Percentiles rank a stretch among this genome's conserved stretches.
Evolutionary conservation across 2,329 filamentous ascomycete species (phyloP).

Genomic region (Berkeleyomyces rouxiae): DNA sequence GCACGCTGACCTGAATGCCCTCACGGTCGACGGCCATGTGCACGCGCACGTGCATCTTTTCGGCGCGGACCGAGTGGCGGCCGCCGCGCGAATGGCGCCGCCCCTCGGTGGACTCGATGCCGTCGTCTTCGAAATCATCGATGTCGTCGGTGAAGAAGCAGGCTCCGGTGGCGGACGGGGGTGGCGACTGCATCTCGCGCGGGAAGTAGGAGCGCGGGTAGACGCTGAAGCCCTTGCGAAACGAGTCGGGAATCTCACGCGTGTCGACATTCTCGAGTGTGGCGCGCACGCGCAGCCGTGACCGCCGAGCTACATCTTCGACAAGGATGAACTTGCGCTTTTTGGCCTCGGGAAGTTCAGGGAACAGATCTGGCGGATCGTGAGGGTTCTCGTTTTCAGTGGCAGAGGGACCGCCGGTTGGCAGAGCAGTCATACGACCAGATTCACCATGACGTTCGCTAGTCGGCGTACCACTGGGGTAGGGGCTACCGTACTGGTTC

Average conservation of each 20-base stretch:
- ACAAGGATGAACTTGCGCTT: conserved; percentile 94
- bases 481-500: conserved; percentile 4
- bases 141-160: conserved; percentile 58
- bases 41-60: conserved; percentile 37
- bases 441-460: conserved; percentile 3
- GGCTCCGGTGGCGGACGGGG: conserved; percentile 56
- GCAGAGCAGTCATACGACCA: neutral
- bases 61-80: conserved; percentile 22
- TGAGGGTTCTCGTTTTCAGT: conserved; percentile 31
- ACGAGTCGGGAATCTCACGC: conserved; percentile 89
- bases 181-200: conserved; percentile 77
- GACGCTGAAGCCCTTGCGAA: conserved; percentile 76
- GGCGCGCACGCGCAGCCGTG: conserved; percentile 72
- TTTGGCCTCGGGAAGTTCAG: conserved; percentile 75
- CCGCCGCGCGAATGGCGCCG: conserved; percentile 24
- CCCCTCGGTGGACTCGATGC: conserved; percentile 27
- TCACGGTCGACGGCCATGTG: conserved; percentile 45
- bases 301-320: conserved; percentile 69
- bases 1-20: conserved; percentile 58
- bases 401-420: neutral
- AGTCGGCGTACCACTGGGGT: conserved; percentile 6
- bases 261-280: conserved; percentile 88
- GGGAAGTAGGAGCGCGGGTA: conserved; percentile 86
- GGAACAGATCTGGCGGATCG: conserved; percentile 58
- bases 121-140: conserved; percentile 35